A percentile compares a stretch with the other conserved stretches of the same genome.
phyloP scores from a whole-genome alignment of 768 basidiomycete species.

The Naganishia onofrii region DNA sequence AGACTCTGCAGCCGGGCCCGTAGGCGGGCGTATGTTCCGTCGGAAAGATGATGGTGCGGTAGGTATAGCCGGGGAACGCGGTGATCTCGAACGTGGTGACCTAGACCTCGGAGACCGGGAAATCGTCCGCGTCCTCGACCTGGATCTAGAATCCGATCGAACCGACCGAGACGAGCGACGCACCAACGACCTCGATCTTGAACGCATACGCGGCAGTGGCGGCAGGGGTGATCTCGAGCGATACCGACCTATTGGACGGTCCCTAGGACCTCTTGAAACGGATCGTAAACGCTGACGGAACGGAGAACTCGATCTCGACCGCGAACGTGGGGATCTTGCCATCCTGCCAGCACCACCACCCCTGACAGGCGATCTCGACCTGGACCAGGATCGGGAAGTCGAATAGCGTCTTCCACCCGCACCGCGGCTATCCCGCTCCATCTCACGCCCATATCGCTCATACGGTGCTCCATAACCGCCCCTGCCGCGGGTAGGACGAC shows the following conservation, averaged over 20 bases:
- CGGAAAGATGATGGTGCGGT: constrained; percentile 11
- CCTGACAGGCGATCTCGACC: not conserved
- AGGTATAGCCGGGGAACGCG: not conserved
- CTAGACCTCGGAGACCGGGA: not conserved
- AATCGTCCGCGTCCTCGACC: constrained; percentile 8
- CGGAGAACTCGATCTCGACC: constrained; percentile 1
- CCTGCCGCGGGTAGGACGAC: not conserved
- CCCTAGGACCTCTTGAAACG: not conserved
- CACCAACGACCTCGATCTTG: not conserved
- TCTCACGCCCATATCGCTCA: constrained; percentile 3
- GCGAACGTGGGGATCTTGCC: not conserved
- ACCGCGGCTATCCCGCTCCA: not conserved
- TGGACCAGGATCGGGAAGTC: not conserved
- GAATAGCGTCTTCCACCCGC: not conserved
- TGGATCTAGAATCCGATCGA: constrained; percentile 3
- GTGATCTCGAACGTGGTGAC: constrained; percentile 9
- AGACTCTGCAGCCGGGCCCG: constrained; percentile 13
- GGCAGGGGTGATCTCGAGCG: not conserved
- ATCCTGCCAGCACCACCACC: no score
- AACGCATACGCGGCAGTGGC: not conserved
- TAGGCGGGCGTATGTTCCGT: not conserved
- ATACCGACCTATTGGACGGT: not conserved
- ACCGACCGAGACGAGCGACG: not conserved
- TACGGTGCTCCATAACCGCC: not conserved
- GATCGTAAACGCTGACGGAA: not conserved